Percentiles rank a stretch among this genome's conserved stretches.
Evolutionary conservation across 257 asterid genomes (phyloP).

Genomic region (Gentiana dahurica): DNA sequence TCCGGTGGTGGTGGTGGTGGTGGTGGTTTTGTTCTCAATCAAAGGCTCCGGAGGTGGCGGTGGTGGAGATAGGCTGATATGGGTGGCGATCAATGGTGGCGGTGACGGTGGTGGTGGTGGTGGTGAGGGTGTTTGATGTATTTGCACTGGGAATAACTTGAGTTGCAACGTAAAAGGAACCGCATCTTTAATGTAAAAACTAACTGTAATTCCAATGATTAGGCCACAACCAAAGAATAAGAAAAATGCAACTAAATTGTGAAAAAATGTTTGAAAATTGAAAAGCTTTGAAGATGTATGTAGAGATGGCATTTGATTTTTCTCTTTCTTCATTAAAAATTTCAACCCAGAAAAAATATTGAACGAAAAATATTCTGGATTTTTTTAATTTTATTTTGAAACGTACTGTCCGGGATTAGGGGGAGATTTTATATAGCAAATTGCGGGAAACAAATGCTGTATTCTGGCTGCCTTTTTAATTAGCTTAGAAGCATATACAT

Average conservation of each 20-base stretch:
- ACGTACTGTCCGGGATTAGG: too few relatives aligned
- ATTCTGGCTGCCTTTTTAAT: too few relatives aligned
- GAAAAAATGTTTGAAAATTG: conserved; percentile 25
- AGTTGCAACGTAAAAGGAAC: conserved; percentile 19
- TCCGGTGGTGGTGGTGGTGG: conserved; percentile 14
- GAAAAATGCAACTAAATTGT: conserved; percentile 34
- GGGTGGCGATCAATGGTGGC: background rate
- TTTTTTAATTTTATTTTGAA: background rate
- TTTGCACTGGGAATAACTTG: conserved; percentile 14
- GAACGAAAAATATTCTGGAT: too few relatives aligned
- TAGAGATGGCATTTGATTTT: conserved; percentile 7
- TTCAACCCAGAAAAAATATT: too few relatives aligned
- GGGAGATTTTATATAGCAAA: too few relatives aligned
- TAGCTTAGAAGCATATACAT: too few relatives aligned
- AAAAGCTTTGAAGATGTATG: conserved; percentile 15
- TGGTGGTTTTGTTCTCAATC: background rate
- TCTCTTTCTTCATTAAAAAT: conserved; percentile 15
- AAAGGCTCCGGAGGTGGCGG: background rate
- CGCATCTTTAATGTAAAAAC: conserved; percentile 29
- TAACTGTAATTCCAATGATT: conserved; percentile 47
- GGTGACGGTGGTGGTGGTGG: background rate
- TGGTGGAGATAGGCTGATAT: background rate
- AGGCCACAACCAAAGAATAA: conserved; percentile 67
- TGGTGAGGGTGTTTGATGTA: background rate
- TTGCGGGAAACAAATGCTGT: too few relatives aligned